Conservation (phyloP, 1,284 basidiomycete species). For the Ganoderma leucocontextum region DNA sequence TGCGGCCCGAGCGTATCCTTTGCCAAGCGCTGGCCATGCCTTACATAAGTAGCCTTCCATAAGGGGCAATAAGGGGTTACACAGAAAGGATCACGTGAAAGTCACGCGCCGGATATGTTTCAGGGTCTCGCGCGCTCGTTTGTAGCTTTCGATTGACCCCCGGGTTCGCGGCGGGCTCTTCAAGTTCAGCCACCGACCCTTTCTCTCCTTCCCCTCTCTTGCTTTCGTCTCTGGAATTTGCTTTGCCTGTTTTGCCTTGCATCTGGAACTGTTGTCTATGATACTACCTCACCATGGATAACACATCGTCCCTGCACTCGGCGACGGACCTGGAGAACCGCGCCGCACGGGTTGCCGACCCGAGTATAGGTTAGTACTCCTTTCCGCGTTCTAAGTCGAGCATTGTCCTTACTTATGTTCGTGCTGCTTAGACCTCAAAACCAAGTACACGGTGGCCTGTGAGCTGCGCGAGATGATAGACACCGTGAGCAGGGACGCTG, state of each 20-base stretch:
- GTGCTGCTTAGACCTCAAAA: slow-evolving; percentile 63
- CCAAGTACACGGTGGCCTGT: slow-evolving; percentile 73
- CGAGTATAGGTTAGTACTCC: slow-evolving; percentile 62
- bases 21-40: no score
- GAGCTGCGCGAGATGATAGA: slow-evolving; percentile 92
- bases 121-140: slow-evolving; percentile 26
- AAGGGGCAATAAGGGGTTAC: no score
- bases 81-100: background rate
- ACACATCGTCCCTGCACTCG: slow-evolving; percentile 52
- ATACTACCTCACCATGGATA: slow-evolving; percentile 47
- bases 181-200: slow-evolving; percentile 25
- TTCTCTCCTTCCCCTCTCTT: slow-evolving; percentile 6
- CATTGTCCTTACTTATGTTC: background rate
- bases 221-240: background rate
- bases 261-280: slow-evolving; percentile 17
- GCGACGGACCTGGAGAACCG: slow-evolving; percentile 73
- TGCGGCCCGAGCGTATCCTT: no score
- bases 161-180: slow-evolving; percentile 20
- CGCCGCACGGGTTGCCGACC: slow-evolving; percentile 77
- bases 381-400: background rate
- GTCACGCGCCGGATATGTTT: slow-evolving; percentile 19
- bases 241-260: background rate
- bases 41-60: no score
- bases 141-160: slow-evolving; percentile 27
- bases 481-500: slow-evolving; percentile 83